Conservation (phyloP, 1,284 basidiomycete genomes). For the Tylopilus sp. region DNA sequence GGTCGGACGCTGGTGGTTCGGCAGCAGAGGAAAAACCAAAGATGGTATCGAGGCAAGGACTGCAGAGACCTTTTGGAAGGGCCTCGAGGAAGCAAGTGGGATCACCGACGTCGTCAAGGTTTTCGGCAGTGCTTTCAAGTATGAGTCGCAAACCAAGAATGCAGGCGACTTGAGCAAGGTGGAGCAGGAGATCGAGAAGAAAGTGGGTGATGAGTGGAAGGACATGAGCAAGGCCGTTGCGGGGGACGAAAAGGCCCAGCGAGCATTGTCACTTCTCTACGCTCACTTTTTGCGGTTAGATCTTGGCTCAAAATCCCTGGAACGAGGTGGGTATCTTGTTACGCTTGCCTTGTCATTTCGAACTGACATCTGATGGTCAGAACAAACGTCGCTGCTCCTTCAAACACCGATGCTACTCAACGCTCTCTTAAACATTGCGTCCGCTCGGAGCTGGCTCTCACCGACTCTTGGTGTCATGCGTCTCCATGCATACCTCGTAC, state of each 20-base stretch:
- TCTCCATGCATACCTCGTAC: slow-evolving; percentile 81
- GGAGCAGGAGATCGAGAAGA: slow-evolving; percentile 54
- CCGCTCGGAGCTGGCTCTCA: slow-evolving; percentile 89
- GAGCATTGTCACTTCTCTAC: slow-evolving; percentile 76
- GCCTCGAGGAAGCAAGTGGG: slow-evolving; percentile 76
- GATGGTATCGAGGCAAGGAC: slow-evolving; percentile 86
- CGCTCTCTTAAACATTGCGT: slow-evolving; percentile 80
- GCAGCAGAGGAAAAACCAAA: slow-evolving; percentile 86
- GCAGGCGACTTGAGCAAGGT: slow-evolving; percentile 55
- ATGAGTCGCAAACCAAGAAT: slow-evolving; percentile 44
- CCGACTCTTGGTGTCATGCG: slow-evolving; percentile 80
- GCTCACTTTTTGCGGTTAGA: slow-evolving; percentile 83
- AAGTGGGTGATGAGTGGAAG: slow-evolving; percentile 54
- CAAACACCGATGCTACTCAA: slow-evolving; percentile 75
- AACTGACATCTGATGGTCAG: slow-evolving; percentile 38
- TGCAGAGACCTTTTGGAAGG: slow-evolving; percentile 89
- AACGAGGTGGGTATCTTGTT: slow-evolving; percentile 53
- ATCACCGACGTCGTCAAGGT: slow-evolving; percentile 75
- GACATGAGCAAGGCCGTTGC: slow-evolving; percentile 44
- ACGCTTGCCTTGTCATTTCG: not conserved
- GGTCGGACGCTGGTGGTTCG: slow-evolving; percentile 94
- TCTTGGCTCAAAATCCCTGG: slow-evolving; percentile 54
- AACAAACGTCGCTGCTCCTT: slow-evolving; percentile 68
- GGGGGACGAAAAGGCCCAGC: slow-evolving; percentile 39
- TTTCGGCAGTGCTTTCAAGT: slow-evolving; percentile 74